Conservation (phyloP, 768 basidiomycete genomes). For the Tylopilus balloui region DNA sequence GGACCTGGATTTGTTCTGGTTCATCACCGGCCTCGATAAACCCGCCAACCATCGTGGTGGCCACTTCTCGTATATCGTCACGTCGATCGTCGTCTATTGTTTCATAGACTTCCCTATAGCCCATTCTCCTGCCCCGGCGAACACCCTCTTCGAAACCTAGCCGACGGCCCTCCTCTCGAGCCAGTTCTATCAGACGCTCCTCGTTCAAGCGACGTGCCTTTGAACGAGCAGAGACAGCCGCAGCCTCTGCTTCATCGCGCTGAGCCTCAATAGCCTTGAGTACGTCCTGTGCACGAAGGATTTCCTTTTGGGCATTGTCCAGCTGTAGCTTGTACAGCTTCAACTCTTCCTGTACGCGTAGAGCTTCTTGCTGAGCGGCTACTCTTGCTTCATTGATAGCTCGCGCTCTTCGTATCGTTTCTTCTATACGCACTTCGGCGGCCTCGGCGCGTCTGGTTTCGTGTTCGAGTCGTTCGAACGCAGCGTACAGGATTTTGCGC, state of each 20-base stretch:
- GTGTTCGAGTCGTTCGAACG: conserved; percentile 36
- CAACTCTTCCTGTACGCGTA: conserved; percentile 44
- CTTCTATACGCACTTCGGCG: conserved; percentile 33
- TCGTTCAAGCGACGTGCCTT: conserved; percentile 43
- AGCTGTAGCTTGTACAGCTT: conserved; percentile 55
- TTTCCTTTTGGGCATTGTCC: conserved; percentile 56
- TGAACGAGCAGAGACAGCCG: conserved; percentile 42
- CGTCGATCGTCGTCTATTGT: conserved; percentile 10
- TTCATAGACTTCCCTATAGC: conserved; percentile 25
- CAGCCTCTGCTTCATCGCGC: conserved; percentile 45
- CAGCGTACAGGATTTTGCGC: conserved; percentile 35
- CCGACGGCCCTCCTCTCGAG: conserved; percentile 51
- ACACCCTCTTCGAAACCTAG: conserved; percentile 52
- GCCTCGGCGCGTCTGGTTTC: conserved; percentile 35
- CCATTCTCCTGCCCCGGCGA: conserved; percentile 31
- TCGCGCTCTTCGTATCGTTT: conserved; percentile 26
- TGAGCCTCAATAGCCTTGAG: conserved; percentile 46
- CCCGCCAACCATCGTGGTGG: conserved; percentile 19
- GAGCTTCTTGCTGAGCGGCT: conserved; percentile 28
- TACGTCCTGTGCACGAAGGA: conserved; percentile 49
- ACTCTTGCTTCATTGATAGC: conserved; percentile 32
- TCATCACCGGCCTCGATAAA: conserved; percentile 22
- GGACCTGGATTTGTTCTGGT: conserved; percentile 23
- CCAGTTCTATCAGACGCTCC: conserved; percentile 43
- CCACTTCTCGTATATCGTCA: conserved; percentile 18